Percentiles rank a stretch among this genome's conserved stretches.
These are phyloP conservation scores for Cryptococcus sp. DNA, from an alignment of 1,284 basidiomycete genomes.

Conservation along the genomic window DNA sequence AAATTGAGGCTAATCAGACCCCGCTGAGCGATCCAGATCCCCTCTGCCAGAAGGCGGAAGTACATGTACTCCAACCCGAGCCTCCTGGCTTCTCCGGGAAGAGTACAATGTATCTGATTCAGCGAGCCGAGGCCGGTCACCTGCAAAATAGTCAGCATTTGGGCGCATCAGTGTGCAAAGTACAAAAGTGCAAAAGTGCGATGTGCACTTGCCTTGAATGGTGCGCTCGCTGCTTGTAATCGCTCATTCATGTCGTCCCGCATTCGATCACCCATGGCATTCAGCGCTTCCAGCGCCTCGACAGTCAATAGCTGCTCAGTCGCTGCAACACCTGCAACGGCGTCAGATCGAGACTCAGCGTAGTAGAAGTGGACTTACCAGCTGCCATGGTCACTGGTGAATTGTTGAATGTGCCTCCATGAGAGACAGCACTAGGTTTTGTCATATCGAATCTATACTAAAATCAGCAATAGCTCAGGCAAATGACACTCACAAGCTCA, in stretches of 20 bases:
- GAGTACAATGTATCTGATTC: slow-evolving; percentile 32
- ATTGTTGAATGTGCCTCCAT: slow-evolving; percentile 43
- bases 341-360: too few relatives aligned
- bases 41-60: slow-evolving; percentile 24
- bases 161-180: too few relatives aligned
- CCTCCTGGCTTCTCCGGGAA: background rate
- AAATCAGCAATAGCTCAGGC: background rate
- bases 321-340: slow-evolving; percentile 23
- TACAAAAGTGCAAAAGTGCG: background rate
- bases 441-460: slow-evolving; percentile 28
- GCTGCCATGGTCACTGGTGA: slow-evolving; percentile 33
- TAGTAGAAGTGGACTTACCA: too few relatives aligned
- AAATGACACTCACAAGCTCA: slow-evolving; percentile 29
- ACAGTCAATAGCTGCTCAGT: slow-evolving; percentile 25
- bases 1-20: slow-evolving; percentile 24
- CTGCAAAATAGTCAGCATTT: slow-evolving; percentile 3
- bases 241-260: slow-evolving; percentile 18
- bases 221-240: slow-evolving; percentile 8
- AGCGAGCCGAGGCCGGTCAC: slow-evolving; percentile 36
- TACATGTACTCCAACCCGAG: slow-evolving; percentile 23
- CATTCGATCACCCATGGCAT: slow-evolving; percentile 26
- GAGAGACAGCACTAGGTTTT: slow-evolving; percentile 16
- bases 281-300: slow-evolving; percentile 21
- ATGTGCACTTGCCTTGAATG: slow-evolving; percentile 12
- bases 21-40: slow-evolving; percentile 30